Conservation (phyloP, 2,329 filamentous ascomycete genomes). For the Grosmannia clavigera region DNA sequence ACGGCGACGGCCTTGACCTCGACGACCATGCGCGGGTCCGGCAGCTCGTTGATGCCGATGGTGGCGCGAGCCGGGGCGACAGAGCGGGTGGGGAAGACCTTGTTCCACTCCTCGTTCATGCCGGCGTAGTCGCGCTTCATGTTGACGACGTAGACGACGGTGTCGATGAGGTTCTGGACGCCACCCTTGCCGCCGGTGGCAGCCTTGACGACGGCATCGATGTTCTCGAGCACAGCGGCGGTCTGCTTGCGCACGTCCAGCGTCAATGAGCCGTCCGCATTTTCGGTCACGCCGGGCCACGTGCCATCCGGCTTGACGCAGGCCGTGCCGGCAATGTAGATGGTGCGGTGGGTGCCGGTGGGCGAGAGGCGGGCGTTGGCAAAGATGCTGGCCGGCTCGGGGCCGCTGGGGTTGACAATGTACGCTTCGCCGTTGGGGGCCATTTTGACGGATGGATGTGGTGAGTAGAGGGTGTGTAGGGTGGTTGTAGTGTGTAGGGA, state of each 20-base stretch:
- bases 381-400: conserved; percentile 17
- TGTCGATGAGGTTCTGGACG: conserved; percentile 25
- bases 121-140: conserved; percentile 28
- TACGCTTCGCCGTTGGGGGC: conserved; percentile 22
- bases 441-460: conserved; percentile 11
- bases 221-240: conserved; percentile 23
- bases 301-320: conserved; percentile 21
- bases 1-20: conserved; percentile 21
- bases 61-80: conserved; percentile 24
- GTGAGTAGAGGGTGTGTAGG: not conserved
- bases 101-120: conserved; percentile 35
- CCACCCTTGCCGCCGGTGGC: conserved; percentile 23
- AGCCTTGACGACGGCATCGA: conserved; percentile 25
- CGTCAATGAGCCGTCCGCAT: conserved; percentile 21
- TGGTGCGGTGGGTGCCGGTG: conserved; percentile 19
- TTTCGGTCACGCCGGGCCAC: conserved; percentile 22
- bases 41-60: conserved; percentile 19
- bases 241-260: conserved; percentile 25
- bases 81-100: conserved; percentile 23
- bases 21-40: conserved; percentile 20
- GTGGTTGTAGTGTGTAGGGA: not conserved
- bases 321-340: conserved; percentile 28
- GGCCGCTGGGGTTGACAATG: conserved; percentile 19
- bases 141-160: conserved; percentile 27
- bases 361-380: conserved; percentile 24